phyloP scores from a whole-genome alignment of 2,329 filamentous ascomycete genomes.

The Fusarium ambrosium region DNA sequence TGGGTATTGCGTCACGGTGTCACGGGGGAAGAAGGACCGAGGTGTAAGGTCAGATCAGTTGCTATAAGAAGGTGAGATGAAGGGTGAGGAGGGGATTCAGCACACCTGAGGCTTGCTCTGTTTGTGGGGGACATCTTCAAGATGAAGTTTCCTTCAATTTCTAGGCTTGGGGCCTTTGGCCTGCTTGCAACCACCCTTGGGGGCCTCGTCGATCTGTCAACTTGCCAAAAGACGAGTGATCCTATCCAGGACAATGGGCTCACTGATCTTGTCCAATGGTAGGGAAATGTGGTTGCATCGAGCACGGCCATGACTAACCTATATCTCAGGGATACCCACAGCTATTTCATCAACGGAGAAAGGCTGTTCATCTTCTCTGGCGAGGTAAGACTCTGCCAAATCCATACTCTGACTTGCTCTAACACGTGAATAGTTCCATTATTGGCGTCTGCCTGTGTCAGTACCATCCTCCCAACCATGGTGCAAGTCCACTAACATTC shows the following conservation, averaged over 20 bases:
- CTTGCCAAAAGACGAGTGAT: background rate
- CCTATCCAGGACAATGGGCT: constrained; percentile 35
- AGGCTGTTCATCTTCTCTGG: constrained; percentile 59
- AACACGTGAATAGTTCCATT: constrained; percentile 53
- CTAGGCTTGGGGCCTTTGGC: constrained; percentile 14
- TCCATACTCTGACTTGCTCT: background rate
- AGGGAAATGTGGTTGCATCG: background rate
- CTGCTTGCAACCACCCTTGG: constrained; percentile 20
- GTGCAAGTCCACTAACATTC: background rate
- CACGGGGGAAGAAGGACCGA: constrained; percentile 22
- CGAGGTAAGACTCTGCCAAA: constrained; percentile 46
- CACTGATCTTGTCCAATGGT: constrained; percentile 34
- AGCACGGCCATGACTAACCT: background rate
- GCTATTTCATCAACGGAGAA: constrained; percentile 57
- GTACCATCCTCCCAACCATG: background rate
- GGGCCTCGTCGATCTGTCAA: constrained; percentile 21
- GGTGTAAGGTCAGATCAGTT: background rate
- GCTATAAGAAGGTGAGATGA: constrained; percentile 15
- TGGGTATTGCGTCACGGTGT: constrained; percentile 25
- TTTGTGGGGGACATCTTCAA: constrained; percentile 3
- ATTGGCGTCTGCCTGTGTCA: constrained; percentile 59
- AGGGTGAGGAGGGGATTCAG: background rate
- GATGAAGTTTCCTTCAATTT: constrained; percentile 34
- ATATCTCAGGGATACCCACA: constrained; percentile 55
- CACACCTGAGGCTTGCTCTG: background rate